Evolutionary conservation across 2,329 filamentous ascomycete species (phyloP), one percentile per base, ranked within the genome.

Genomic region (Escovopsis sp.): DNA sequence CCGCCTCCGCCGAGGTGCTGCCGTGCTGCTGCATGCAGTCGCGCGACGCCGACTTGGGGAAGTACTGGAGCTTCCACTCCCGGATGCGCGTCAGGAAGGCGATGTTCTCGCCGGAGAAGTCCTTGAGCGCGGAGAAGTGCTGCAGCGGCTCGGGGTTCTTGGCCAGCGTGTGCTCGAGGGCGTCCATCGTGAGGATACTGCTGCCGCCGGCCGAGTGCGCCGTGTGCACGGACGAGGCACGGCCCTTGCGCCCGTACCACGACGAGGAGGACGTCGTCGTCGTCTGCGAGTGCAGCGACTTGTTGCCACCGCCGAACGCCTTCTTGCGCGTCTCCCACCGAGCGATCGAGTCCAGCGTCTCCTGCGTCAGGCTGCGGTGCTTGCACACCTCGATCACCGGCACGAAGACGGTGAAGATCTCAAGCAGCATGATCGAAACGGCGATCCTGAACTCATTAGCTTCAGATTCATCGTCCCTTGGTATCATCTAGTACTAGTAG

Each of bases 41-140:
- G n/a, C n/a, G n/a, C n/a, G n/a, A n/a, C n/a, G n/a, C n/a, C n/a
- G n/a, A n/a, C 5, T 43, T 35, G 0, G 50, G 47, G 10, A 55
- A 40, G 14, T 51, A 54, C 19, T 43, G 44, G 4, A 36, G 34
- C 41, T 54, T 54, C 55, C 55, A 58, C 38, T 66, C 61, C 3
- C 63, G 58, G 8, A 79, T 66, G 28, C 62, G 58, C 8, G 65
- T 69, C 5, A 81, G 54, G 50, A 81, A 81, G 32, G 75, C 68
- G 43, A 79, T 72, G 48, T 79, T 79, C 52, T 79, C 75, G 6
- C 72, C 74, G 0, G 73, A 77, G 48, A 79, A 78, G 43, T 79
- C 75, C 31, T 66, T 62, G 2, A 68, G 58, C 0, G 73, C 74
- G 0, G 75, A 73, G 48, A 76, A 80, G 38, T 70, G 55, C 36